Conservation (phyloP, 2,329 filamentous ascomycete genomes). For the Apiospora aurea region DNA sequence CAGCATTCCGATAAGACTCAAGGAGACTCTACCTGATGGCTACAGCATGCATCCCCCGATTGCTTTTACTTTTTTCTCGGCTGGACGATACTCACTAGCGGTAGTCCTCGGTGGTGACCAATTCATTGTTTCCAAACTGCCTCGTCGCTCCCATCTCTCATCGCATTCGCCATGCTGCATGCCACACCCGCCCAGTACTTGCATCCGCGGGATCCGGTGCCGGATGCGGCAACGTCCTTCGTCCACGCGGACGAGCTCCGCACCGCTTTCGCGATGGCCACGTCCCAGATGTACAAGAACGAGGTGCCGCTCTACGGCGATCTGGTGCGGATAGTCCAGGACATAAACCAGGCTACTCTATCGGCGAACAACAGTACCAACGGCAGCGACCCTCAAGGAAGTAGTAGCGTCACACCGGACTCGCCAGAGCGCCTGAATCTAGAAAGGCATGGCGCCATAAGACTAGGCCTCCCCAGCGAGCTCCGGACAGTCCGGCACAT, state of each 20-base stretch:
- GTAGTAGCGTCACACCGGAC: neutral
- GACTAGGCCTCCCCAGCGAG: constrained; percentile 46
- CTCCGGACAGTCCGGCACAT: constrained; percentile 48
- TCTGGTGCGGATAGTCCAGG: constrained; percentile 32
- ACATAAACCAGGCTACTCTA: constrained; percentile 23
- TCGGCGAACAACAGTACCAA: neutral
- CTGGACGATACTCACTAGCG: neutral
- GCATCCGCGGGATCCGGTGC: neutral
- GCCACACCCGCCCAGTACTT: neutral
- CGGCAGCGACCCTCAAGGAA: neutral
- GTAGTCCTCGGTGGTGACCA: neutral
- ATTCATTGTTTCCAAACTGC: too few relatives aligned
- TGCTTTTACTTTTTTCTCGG: neutral
- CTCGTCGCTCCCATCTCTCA: neutral
- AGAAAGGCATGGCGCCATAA: constrained; percentile 47
- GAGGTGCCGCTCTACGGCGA: constrained; percentile 37
- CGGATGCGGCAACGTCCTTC: neutral
- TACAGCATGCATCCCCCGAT: neutral
- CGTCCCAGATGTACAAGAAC: constrained; percentile 36
- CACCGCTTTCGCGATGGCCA: constrained; percentile 29
- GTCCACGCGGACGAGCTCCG: constrained; percentile 28
- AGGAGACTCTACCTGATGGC: too few relatives aligned
- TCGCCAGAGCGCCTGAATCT: constrained; percentile 25
- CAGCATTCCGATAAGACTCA: neutral
- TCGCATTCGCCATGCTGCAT: neutral